These are phyloP conservation scores for Arachnomyces sp. DNA, from an alignment of 2,329 filamentous ascomycete species.

Conservation along the genomic window DNA sequence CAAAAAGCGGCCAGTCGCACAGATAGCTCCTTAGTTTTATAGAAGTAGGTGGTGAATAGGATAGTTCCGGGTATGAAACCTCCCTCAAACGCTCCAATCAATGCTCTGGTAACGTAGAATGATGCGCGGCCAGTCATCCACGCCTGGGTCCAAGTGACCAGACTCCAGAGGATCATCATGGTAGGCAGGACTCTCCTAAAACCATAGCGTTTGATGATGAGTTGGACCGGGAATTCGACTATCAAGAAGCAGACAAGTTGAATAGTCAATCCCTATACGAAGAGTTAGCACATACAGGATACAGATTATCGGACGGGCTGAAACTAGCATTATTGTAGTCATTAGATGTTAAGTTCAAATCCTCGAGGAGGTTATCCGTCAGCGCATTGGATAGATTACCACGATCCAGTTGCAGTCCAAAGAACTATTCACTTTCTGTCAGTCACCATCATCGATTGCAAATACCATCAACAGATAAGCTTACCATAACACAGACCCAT, in stretches of 20 bases:
- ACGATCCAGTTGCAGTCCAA: conserved; percentile 51
- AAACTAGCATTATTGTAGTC: conserved; percentile 30
- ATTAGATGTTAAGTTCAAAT: conserved; percentile 25
- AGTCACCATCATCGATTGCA: conserved; percentile 8
- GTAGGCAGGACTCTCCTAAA: conserved; percentile 35
- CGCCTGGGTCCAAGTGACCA: conserved; percentile 40
- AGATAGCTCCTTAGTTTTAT: conserved; percentile 12
- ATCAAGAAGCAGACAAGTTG: conserved; percentile 47
- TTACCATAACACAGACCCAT: conserved; percentile 15
- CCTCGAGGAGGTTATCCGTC: conserved; percentile 48
- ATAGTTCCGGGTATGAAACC: conserved; percentile 39
- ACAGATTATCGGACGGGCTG: conserved; percentile 42
- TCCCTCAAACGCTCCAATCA: conserved; percentile 36
- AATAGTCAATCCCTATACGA: conserved; percentile 43
- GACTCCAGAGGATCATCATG: conserved; percentile 45
- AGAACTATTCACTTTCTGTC: conserved; percentile 37
- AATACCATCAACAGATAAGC: neutral
- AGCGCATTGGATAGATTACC: conserved; percentile 51
- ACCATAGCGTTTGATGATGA: conserved; percentile 41
- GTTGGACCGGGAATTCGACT: conserved; percentile 50
- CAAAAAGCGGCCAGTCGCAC: neutral
- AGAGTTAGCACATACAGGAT: conserved; percentile 24
- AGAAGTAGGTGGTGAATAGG: conserved; percentile 14
- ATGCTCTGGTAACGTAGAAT: conserved; percentile 32
- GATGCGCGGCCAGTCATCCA: conserved; percentile 24